Evolutionary conservation across 169 alveolate genomes (phyloP).

Genomic region (Theileria parva): DNA sequence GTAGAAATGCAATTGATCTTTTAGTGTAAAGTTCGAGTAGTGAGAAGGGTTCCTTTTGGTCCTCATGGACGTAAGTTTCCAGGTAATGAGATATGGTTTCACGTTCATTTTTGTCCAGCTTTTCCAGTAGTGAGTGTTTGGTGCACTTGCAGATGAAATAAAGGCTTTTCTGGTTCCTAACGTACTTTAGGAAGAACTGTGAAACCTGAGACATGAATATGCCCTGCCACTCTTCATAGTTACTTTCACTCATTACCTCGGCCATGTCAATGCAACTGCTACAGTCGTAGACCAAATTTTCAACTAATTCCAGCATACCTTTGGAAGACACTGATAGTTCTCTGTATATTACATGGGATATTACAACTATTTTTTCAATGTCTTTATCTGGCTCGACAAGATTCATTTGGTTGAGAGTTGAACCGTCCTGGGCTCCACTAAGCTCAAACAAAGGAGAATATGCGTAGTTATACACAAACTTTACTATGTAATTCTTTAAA

Average conservation of each 20-base stretch:
- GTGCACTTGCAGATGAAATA: slow-evolving; percentile 36
- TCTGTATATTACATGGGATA: slow-evolving; percentile 44
- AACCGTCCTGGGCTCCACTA: not conserved
- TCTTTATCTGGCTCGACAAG: not conserved
- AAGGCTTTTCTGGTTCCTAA: slow-evolving; percentile 26
- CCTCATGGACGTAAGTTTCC: slow-evolving; percentile 26
- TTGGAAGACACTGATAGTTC: slow-evolving; percentile 42
- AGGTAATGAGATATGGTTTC: slow-evolving; percentile 12
- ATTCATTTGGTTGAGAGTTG: not conserved
- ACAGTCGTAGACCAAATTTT: slow-evolving; percentile 30
- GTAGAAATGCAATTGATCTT: slow-evolving; percentile 45
- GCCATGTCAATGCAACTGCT: slow-evolving; percentile 32
- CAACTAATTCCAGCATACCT: slow-evolving; percentile 34
- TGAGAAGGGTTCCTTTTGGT: slow-evolving; percentile 39
- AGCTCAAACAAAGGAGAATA: not conserved
- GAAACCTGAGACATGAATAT: slow-evolving; percentile 48
- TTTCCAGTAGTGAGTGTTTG: slow-evolving; percentile 34
- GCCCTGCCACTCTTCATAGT: slow-evolving; percentile 42
- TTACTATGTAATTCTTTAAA: slow-evolving; percentile 18
- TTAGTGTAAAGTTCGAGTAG: slow-evolving; percentile 54
- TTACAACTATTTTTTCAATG: slow-evolving; percentile 14
- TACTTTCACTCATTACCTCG: slow-evolving; percentile 4
- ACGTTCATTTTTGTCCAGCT: slow-evolving; percentile 38
- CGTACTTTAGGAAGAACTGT: slow-evolving; percentile 52
- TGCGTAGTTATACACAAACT: slow-evolving; percentile 16